Evolutionary conservation across 345 rosid species (phyloP), one percentile per base, ranked within the genome.

Genomic region (Mangifera indica): DNA sequence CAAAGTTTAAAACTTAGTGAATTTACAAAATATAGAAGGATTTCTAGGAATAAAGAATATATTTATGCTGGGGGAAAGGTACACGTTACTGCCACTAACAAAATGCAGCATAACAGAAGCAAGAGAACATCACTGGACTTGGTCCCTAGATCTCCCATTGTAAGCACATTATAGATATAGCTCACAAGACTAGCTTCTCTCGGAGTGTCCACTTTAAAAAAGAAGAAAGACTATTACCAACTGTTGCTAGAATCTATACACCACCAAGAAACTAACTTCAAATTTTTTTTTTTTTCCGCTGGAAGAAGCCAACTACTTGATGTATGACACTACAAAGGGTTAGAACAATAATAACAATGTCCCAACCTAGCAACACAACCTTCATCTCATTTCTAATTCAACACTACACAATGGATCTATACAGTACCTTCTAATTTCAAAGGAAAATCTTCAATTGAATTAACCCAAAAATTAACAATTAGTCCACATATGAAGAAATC

Each of bases 391-490:
- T 29, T 26, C 25, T 25, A 7, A 7, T 1, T 25, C 22, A 13
- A 37, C 13, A 44, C 45, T 69, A 7, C 52, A 53, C 26, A 20
- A 29, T 46, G 32, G 34, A 21, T 12, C 59, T 17, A 71, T 20
- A 7, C 6, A 26, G n/a, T 26, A 58, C 24, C 42, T 24, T 54
- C 18, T 53, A 25, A 64, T 62, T 25, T 48, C 11, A 32, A 46
- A 55, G 65, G 12, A 63, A 66, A 25, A 67, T 32, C 32, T 37
- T 57, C 37, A 76, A 63, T 20, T 25, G 53, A 69, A 67, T 76
- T 14, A 10, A 42, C 24, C 26, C 21, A 64, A 7, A 76, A 54
- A 63, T 17, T 15, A 18, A 62, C 26, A 67, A 74, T 15, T 2
- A 70, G 55, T 11, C 26, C 18, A 18, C 45, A 34, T 51, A 60